Evolutionary conservation across 2,329 filamentous ascomycete genomes (phyloP), one percentile per base, ranked within the genome.

Genomic region (Aspergillus sp.): DNA sequence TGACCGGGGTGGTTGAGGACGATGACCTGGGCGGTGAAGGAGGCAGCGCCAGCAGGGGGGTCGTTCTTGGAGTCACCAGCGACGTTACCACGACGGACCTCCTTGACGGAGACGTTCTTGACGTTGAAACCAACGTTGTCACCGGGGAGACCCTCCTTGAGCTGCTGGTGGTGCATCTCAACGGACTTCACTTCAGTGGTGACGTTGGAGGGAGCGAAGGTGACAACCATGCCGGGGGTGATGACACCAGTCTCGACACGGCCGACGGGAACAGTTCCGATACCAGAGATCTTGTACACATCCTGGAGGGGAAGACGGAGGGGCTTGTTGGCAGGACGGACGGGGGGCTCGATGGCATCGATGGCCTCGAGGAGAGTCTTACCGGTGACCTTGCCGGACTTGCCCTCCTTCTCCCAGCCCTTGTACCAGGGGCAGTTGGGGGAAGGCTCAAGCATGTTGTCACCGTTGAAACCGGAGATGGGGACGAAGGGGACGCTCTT

Each of bases 61-160:
- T 99, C 94, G 85, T 96, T 95, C 92, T 99, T 99, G 87, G 90
- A 93, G 91, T 99, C 94, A 91, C 91, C 91, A 73, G 89, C 89
- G 71, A 99, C 94, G 88, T 99, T 97, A 76, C 94, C 94, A 96
- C 94, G 94, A 82, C 94, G 94, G 76, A 99, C 96, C 80, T 99
- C 94, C 92, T 99, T 99, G 83, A 99, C 94, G 80, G 94, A 97
- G 74, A 99, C 94, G 94, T 99, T 99, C 92, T 99, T 99, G 83
- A 99, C 93, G 90, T 99, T 99, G 92, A 99, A 99, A 73, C 94
- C 94, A 79, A 99, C 94, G 86, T 99, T 99, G 90, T 99, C 94
- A 88, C 94, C 94, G 75, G 94, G 94, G 66, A 89, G 75, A 89
- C 94, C 94, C 86, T 96, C 88, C 65, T 77, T 59, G 70, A 99